These are phyloP conservation scores for Pseudofabraea citricarpa DNA, from an alignment of 2,329 filamentous ascomycete species.

Conservation along the genomic window DNA sequence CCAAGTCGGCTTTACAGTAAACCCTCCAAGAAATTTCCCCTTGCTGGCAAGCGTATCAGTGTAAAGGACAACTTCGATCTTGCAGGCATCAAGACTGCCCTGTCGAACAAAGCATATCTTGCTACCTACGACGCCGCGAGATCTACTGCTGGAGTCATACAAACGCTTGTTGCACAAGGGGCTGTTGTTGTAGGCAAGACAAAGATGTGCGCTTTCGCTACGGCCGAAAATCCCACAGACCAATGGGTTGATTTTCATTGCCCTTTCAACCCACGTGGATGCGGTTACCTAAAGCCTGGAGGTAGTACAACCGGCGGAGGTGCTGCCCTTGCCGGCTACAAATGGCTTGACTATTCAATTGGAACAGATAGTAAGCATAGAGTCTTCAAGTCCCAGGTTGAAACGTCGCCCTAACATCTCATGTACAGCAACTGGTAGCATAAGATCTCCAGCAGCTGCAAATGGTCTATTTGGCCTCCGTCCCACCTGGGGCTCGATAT, in stretches of 20 bases:
- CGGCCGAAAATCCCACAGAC: slow-evolving; percentile 11
- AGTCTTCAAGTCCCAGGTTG: not conserved
- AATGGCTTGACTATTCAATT: slow-evolving; percentile 41
- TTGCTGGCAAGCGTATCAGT: slow-evolving; percentile 53
- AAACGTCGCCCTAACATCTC: not conserved
- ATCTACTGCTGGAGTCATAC: slow-evolving; percentile 42
- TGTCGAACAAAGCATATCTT: slow-evolving; percentile 53
- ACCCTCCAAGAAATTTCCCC: slow-evolving; percentile 27
- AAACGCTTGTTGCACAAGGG: slow-evolving; percentile 48
- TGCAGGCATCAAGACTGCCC: slow-evolving; percentile 46
- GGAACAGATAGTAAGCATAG: slow-evolving; percentile 35
- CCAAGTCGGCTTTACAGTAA: not conserved
- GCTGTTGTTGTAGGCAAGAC: slow-evolving; percentile 48
- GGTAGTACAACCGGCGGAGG: slow-evolving; percentile 39
- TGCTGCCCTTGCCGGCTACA: slow-evolving; percentile 34
- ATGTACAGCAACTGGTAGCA: not conserved
- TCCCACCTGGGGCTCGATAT: not conserved
- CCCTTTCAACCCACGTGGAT: slow-evolving; percentile 34
- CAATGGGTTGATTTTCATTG: slow-evolving; percentile 36
- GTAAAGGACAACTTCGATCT: slow-evolving; percentile 58
- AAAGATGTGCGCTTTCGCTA: slow-evolving; percentile 40
- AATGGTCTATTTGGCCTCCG: not conserved
- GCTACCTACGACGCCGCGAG: slow-evolving; percentile 40
- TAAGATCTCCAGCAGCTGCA: not conserved
- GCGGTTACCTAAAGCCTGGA: slow-evolving; percentile 37